Percentiles rank a stretch among this genome's conserved stretches.
phyloP scores from a whole-genome alignment of 1,139 yeast genomes.

The Geotrichum siamense region DNA sequence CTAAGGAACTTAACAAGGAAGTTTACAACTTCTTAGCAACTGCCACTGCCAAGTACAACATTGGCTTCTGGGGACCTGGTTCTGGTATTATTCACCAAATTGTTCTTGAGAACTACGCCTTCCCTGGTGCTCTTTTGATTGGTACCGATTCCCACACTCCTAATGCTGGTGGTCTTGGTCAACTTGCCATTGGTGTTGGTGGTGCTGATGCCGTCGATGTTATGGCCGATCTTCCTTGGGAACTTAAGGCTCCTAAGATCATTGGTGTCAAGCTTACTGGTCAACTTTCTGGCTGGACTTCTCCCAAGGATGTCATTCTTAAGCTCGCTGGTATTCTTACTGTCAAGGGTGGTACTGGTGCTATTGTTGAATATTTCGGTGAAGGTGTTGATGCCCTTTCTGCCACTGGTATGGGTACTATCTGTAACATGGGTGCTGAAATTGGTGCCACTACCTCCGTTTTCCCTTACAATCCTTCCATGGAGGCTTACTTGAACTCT shows the following conservation, averaged over 20 bases:
- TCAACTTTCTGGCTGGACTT: constrained; percentile 92
- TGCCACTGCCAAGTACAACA: constrained; percentile 94
- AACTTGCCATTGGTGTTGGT: constrained; percentile 98
- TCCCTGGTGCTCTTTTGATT: constrained; percentile 95
- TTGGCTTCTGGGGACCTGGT: constrained; percentile 99
- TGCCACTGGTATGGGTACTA: constrained; percentile 99
- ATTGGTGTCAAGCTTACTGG: constrained; percentile 97
- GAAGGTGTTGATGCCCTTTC: constrained; percentile 94
- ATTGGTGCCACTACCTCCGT: constrained; percentile 98
- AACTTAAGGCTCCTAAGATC: constrained; percentile 96
- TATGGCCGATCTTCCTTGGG: constrained; percentile 94
- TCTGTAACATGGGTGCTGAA: constrained; percentile 99
- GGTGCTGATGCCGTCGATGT: constrained; percentile 99
- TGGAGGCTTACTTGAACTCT: constrained; percentile 82
- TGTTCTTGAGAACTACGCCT: constrained; percentile 93
- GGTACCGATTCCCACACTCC: constrained; percentile 99
- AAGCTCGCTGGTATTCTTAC: constrained; percentile 95
- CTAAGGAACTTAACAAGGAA: constrained; percentile 89
- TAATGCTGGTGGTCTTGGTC: constrained; percentile 99
- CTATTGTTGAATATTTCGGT: constrained; percentile 96
- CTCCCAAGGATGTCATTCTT: constrained; percentile 96
- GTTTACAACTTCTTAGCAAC: constrained; percentile 91
- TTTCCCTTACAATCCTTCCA: constrained; percentile 92
- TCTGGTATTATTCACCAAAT: constrained; percentile 98
- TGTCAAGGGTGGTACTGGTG: constrained; percentile 99